Conservation (phyloP, 1,284 basidiomycete species). For the Trametes sp. region DNA sequence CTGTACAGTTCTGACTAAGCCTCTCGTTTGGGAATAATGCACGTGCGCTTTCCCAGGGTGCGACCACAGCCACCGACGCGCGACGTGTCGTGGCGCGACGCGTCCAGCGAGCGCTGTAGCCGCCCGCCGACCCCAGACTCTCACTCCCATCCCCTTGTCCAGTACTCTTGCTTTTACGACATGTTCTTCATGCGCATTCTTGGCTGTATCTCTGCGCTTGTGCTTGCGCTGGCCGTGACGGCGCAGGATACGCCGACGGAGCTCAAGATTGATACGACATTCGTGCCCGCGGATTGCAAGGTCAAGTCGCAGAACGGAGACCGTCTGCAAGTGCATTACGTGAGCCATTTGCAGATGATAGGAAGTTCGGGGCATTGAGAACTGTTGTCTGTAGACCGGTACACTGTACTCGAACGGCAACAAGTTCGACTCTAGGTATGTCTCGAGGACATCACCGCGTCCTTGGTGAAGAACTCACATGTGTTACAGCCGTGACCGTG, state of each 20-base stretch:
- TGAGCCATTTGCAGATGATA: conserved; percentile 46
- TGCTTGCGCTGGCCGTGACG: conserved; percentile 46
- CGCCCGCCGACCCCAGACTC: not conserved
- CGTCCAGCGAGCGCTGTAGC: not conserved
- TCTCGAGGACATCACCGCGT: not conserved
- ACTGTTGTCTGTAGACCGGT: conserved; percentile 63
- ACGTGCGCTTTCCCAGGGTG: conserved; percentile 32
- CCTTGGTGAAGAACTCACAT: not conserved
- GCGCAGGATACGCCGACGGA: conserved; percentile 56
- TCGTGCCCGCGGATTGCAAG: conserved; percentile 65
- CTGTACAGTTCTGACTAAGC: conserved; percentile 52
- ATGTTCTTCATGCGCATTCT: conserved; percentile 33
- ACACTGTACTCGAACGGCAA: conserved; percentile 74
- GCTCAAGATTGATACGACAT: conserved; percentile 68
- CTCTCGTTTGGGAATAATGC: conserved; percentile 19
- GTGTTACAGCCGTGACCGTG: conserved; percentile 65
- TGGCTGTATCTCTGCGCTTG: conserved; percentile 46
- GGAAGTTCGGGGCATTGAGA: not conserved
- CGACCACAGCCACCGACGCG: conserved; percentile 15
- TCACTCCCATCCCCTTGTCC: not conserved
- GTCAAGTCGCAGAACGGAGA: conserved; percentile 71
- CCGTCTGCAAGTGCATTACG: conserved; percentile 79
- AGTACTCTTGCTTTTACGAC: conserved; percentile 4
- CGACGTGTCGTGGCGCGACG: conserved; percentile 24
- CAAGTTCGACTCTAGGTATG: conserved; percentile 85